Evolutionary conservation across 129 eudicot species (phyloP).

Genomic region (Flaveria bidentis): DNA sequence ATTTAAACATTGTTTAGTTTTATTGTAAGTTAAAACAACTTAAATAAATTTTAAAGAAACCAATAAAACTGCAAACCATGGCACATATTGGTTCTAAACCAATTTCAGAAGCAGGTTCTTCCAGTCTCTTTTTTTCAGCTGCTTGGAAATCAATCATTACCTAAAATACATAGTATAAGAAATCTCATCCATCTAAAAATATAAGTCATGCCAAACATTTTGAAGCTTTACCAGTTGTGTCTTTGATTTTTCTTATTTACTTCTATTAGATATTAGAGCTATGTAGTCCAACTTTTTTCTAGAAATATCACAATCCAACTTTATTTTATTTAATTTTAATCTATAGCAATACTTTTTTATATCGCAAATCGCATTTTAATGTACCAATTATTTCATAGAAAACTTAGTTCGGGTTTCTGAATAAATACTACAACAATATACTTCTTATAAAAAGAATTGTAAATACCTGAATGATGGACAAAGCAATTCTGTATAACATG

Average conservation of each 20-base stretch:
- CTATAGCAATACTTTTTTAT: background rate
- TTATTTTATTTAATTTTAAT: background rate
- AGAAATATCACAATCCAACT: background rate
- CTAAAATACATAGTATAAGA: constrained; percentile 32
- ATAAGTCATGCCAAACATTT: background rate
- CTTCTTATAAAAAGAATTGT: background rate
- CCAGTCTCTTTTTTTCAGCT: constrained; percentile 85
- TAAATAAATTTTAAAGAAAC: background rate
- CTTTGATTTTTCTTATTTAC: background rate
- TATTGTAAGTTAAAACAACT: constrained; percentile 16
- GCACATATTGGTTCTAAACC: constrained; percentile 96
- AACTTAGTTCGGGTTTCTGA: constrained; percentile 3
- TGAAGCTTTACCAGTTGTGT: background rate
- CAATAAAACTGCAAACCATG: constrained; percentile 54
- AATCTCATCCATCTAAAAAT: background rate
- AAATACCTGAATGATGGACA: constrained; percentile 89
- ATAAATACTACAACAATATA: background rate
- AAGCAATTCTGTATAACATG: constrained; percentile 92
- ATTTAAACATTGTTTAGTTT: background rate
- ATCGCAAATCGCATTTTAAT: too few relatives aligned
- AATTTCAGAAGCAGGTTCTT: constrained; percentile 97
- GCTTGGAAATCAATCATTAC: constrained; percentile 98
- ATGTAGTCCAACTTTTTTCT: background rate
- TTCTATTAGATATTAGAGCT: background rate
- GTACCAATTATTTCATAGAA: background rate